Conservation (phyloP, 805 yeast genomes). For the Saturnispora besseyi region DNA sequence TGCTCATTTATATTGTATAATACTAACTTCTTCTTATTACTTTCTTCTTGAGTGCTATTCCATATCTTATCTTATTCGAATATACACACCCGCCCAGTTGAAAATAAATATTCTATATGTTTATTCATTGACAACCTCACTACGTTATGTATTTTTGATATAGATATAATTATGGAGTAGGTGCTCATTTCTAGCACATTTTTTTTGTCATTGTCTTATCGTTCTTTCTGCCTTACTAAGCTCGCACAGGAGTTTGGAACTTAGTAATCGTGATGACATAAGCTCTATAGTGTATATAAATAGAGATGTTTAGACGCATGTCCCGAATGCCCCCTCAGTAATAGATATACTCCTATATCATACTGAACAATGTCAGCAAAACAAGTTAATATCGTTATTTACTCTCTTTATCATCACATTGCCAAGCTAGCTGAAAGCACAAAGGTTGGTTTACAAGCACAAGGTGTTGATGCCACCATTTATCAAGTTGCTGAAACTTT, state of each 20-base stretch:
- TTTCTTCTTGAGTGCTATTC: no score
- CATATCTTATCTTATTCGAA: no score
- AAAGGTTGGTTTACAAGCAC: slow-evolving; percentile 56
- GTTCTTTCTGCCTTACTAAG: background rate
- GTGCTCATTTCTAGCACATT: background rate
- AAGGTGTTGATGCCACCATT: slow-evolving; percentile 61
- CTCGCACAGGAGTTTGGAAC: background rate
- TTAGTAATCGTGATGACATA: background rate
- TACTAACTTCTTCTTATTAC: no score
- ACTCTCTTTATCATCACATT: slow-evolving; percentile 76
- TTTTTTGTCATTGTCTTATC: background rate
- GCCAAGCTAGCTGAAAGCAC: slow-evolving; percentile 57
- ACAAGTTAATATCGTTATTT: slow-evolving; percentile 36
- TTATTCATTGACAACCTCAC: no score
- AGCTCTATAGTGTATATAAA: background rate
- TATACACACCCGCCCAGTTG: no score
- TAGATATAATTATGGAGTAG: background rate
- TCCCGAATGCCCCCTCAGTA: no score
- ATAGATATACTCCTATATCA: background rate
- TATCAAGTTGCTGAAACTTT: slow-evolving; percentile 75
- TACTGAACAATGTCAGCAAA: background rate
- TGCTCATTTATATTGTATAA: no score
- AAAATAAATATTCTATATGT: no score
- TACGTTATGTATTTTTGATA: no score
- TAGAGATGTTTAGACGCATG: no score